Evolutionary conservation across 148 eudicot genomes (phyloP), one percentile per base, ranked within the genome.

Genomic region (Rhododendron williamsianum): DNA sequence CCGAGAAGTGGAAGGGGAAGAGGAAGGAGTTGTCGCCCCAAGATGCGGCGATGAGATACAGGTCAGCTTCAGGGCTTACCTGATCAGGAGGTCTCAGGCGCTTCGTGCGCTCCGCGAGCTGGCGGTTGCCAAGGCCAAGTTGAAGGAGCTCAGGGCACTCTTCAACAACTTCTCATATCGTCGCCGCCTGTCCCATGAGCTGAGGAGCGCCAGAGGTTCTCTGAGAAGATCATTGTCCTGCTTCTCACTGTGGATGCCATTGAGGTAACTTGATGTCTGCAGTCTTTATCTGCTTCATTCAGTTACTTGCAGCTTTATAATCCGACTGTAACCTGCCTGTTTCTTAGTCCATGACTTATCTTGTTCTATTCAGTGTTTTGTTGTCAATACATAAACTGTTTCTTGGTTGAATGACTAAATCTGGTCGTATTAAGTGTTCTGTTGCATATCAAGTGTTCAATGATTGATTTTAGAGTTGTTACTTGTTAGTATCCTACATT

Each of bases 161-260:
- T 96, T 96, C 89, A 95, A 95, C 86, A 96, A 96, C 87, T 95
- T 94, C 91, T 76, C 97, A 45, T 96, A 94, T 78, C 92, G 98
- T 43, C 95, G 93, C 63, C 96, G 89, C 65, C 56, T 96, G 27
- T 78, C 93, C 35, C 93, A 91, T 87, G 94, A 95, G 94, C 96
- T 52, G 98, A 92, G 94, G 98, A 96, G 88, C 94, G 93, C 49
- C 98, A 96, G 88, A 95, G 88, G 85, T 96, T 95, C 81, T 81
- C 97, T 3, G 98, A 96, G 88, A 95, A 83, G 91, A 89, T 96
- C 85, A 95, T 96, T 87, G 99, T 95, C 69, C 89, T 96, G 83
- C 97, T 96, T 77, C 95, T 96, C 81, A 96, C 99, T 87, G 98
- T 96, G 60, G 99, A 96, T 86, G 91, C 91, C 86, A 95, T 96